Evolutionary conservation across 768 basidiomycete genomes (phyloP).

Genomic region (Mycena indigotica): DNA sequence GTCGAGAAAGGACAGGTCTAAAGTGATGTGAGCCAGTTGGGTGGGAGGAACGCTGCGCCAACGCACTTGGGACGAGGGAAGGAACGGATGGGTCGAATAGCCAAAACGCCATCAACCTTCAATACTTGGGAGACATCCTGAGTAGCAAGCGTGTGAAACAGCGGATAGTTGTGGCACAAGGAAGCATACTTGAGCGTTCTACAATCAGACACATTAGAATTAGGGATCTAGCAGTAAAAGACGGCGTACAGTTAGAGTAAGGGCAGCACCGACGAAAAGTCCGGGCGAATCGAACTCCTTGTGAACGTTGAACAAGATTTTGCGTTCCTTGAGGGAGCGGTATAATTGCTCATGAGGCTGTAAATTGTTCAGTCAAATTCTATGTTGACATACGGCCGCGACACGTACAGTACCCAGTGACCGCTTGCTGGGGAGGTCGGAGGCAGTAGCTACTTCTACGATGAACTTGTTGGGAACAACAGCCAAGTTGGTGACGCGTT

Average conservation of each 20-base stretch:
- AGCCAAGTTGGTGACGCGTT: constrained; percentile 40
- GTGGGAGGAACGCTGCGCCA: no score
- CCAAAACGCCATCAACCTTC: constrained; percentile 52
- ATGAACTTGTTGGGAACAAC: constrained; percentile 56
- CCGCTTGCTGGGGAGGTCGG: constrained; percentile 40
- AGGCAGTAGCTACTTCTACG: constrained; percentile 52
- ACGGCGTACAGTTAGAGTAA: constrained; percentile 52
- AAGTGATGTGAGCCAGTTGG: constrained; percentile 2
- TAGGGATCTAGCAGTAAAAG: no score
- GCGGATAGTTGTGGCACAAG: no score
- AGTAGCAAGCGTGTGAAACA: no score
- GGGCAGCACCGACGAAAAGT: constrained; percentile 60
- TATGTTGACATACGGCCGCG: no score
- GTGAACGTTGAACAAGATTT: constrained; percentile 28
- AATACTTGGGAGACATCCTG: no score
- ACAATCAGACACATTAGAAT: no score
- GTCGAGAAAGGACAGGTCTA: constrained; percentile 44
- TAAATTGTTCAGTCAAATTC: background rate
- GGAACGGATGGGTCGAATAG: constrained; percentile 55
- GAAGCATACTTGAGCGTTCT: no score
- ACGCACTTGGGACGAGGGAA: constrained; percentile 47
- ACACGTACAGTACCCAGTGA: constrained; percentile 26
- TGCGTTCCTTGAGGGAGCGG: constrained; percentile 43
- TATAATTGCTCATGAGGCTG: constrained; percentile 57
- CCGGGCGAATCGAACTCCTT: constrained; percentile 54